phyloP scores from a whole-genome alignment of 2,329 filamentous ascomycete species.

The Bipolaris cookei region DNA sequence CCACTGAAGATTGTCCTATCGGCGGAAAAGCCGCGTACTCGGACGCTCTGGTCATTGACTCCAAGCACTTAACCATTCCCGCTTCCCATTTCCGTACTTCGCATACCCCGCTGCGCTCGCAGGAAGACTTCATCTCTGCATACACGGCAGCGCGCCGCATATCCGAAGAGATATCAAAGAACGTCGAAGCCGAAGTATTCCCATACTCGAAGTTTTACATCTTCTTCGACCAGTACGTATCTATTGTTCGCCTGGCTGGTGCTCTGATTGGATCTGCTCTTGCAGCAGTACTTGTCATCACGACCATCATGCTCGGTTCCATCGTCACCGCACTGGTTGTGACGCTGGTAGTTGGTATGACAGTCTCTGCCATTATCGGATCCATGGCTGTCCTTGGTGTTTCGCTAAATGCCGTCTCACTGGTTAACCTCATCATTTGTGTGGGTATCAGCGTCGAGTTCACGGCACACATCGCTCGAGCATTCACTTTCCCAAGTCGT shows the following conservation, averaged over 20 bases:
- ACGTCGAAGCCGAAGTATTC: slow-evolving; percentile 83
- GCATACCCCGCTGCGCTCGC: slow-evolving; percentile 84
- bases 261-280: slow-evolving; percentile 82
- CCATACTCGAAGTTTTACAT: slow-evolving; percentile 98
- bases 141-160: slow-evolving; percentile 91
- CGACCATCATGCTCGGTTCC: slow-evolving; percentile 82
- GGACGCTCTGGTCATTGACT: slow-evolving; percentile 79
- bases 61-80: slow-evolving; percentile 68
- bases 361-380: slow-evolving; percentile 89
- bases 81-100: slow-evolving; percentile 92
- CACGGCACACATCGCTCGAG: slow-evolving; percentile 93
- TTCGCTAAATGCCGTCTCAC: slow-evolving; percentile 89
- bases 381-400: slow-evolving; percentile 90
- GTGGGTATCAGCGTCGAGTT: slow-evolving; percentile 97
- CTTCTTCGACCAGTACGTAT: slow-evolving; percentile 96
- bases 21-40: slow-evolving; percentile 89
- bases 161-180: slow-evolving; percentile 72
- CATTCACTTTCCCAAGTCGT: slow-evolving; percentile 90
- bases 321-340: slow-evolving; percentile 81
- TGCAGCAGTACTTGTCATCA: slow-evolving; percentile 82
- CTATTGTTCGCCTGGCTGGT: slow-evolving; percentile 79
- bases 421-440: slow-evolving; percentile 96
- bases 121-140: slow-evolving; percentile 90
- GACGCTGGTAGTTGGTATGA: slow-evolving; percentile 89
- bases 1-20: slow-evolving; percentile 82